phyloP scores from a whole-genome alignment of 1,139 yeast genomes.

The Suhomyces choctaworum region DNA sequence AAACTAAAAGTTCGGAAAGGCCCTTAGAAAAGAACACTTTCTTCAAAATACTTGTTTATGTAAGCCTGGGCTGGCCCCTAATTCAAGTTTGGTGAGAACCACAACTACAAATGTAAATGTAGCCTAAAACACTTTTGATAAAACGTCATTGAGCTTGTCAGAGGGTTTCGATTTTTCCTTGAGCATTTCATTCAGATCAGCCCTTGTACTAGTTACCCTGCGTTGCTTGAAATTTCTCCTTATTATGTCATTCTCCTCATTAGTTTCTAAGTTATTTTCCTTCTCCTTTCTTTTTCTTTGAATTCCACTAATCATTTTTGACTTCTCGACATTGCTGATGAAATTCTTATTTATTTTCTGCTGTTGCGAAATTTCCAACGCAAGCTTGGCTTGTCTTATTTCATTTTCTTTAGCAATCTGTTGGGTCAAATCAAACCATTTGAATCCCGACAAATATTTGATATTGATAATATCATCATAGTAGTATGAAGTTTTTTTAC shows the following conservation, averaged over 20 bases:
- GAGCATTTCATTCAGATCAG: slow-evolving; percentile 54
- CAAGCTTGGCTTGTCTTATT: slow-evolving; percentile 80
- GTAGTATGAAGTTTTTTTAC: slow-evolving; percentile 88
- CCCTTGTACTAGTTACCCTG: slow-evolving; percentile 61
- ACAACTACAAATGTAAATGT: background rate
- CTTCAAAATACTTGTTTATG: too few species aligned
- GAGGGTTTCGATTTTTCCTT: slow-evolving; percentile 47
- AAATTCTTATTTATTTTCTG: slow-evolving; percentile 82
- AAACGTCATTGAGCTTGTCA: slow-evolving; percentile 48
- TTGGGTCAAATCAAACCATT: slow-evolving; percentile 93
- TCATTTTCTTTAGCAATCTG: slow-evolving; percentile 92
- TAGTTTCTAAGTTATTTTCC: slow-evolving; percentile 18
- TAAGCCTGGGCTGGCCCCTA: slow-evolving; percentile 3
- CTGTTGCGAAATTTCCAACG: slow-evolving; percentile 87
- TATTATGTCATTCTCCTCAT: slow-evolving; percentile 24
- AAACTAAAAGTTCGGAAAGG: too few species aligned
- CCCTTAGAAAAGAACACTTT: too few species aligned
- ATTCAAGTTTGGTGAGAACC: background rate
- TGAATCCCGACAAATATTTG: slow-evolving; percentile 86
- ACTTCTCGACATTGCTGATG: slow-evolving; percentile 78
- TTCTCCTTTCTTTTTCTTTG: slow-evolving; percentile 50
- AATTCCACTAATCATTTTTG: slow-evolving; percentile 76
- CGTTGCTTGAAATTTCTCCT: slow-evolving; percentile 65
- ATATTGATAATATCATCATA: slow-evolving; percentile 92
- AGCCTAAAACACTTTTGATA: slow-evolving; percentile 31